phyloP scores from a whole-genome alignment of 305 asterid genomes.

The Fraxinus velutina region DNA sequence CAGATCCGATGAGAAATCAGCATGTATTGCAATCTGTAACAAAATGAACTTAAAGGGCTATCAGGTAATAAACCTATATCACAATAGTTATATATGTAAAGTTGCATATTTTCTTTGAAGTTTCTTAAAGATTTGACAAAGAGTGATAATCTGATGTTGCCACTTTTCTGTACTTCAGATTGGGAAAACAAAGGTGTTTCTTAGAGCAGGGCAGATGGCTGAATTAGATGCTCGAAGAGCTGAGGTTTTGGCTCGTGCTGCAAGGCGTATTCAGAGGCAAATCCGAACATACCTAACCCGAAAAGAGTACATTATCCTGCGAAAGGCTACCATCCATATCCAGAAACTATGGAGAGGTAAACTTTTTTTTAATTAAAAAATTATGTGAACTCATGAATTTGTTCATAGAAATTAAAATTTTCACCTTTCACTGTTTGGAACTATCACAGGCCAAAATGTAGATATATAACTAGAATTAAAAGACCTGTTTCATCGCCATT shows the following conservation, averaged over 20 bases:
- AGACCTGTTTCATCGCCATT: background rate
- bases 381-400: background rate
- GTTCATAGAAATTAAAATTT: background rate
- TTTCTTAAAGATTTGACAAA: conserved; percentile 8
- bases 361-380: background rate
- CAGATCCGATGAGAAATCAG: conserved; percentile 87
- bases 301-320: conserved; percentile 63
- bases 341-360: conserved; percentile 95
- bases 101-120: conserved; percentile 19
- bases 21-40: conserved; percentile 70
- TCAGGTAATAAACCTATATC: conserved; percentile 51
- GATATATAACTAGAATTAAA: background rate
- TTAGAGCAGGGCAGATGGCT: conserved; percentile 99
- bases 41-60: conserved; percentile 87
- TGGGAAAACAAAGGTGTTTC: conserved; percentile 92
- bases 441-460: background rate
- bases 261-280: conserved; percentile 77
- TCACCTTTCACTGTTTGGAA: conserved; percentile 9
- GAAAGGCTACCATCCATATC: conserved; percentile 60
- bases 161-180: conserved; percentile 44
- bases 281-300: conserved; percentile 70
- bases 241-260: conserved; percentile 81
- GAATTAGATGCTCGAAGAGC: conserved; percentile 92
- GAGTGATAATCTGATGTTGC: conserved; percentile 9
- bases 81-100: background rate